Base-by-base conservation (phyloP, 106 monocot genomes). In the Dendrobium nobile region DNA sequence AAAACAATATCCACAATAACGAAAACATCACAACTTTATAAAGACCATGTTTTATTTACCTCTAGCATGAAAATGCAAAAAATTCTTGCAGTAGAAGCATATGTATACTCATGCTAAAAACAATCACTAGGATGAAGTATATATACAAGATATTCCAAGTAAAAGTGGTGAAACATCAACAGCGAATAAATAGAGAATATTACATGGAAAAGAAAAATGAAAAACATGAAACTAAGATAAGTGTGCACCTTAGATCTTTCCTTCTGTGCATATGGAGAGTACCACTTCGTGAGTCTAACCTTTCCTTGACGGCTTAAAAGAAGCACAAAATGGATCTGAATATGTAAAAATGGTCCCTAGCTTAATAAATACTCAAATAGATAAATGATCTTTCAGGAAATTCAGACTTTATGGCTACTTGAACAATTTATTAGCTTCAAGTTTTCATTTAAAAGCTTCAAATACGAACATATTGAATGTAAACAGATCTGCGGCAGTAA, bases 231-330 rank as follows among this genome's bases (percentile, higher is more conserved):
- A 22, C 19, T 20, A 22, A n/a, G 19, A 41, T n/a, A 51, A 72
- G 31, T 0, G 51, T 31, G 22, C 82, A 91, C 92, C 92, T 89
- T 92, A 18, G 89, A 77, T 82, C 92, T 92, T 82, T 92, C 92
- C 82, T 92, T 92, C 82, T 92, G 92, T 80, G 89, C 67, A 73
- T 92, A 92, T 79, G 92, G 87, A 37, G 92, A 92, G 59, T 92
- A 92, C 92, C 92, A 92, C 84, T 92, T 89, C 51, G 92, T 92
- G 72, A 92, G 73, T 82, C 92, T 84, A 67, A 92, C 92, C 67
- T 92, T 89, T 37, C 92, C 92, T 87, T 92, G 92, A 4, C 92
- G 87, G 22, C 92, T 92, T 76, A 92, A 80, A 9, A 92, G 86
- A 80, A 92, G 84, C 59, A 92, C 92, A 79, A 92, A 92, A 84